phyloP scores from a whole-genome alignment of 768 basidiomycete genomes.

The Termitomyces bulborhizus region DNA sequence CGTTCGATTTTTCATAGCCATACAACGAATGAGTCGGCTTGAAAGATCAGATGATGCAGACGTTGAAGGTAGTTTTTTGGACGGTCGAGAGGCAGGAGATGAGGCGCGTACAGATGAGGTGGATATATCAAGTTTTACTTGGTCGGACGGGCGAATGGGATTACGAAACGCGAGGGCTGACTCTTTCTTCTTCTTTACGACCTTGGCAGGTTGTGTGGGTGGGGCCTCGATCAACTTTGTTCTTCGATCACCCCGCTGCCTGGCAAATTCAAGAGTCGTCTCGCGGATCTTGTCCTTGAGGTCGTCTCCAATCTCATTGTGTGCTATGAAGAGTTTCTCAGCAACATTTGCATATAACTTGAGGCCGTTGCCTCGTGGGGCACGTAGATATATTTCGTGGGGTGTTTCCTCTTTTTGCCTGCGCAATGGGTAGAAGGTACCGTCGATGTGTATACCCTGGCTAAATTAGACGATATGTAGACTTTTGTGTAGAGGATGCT shows the following conservation, averaged over 20 bases:
- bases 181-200: conserved; percentile 35
- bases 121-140: conserved; percentile 23
- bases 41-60: conserved; percentile 14
- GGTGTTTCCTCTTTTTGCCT: conserved; percentile 44
- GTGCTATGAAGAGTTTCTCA: conserved; percentile 67
- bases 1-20: conserved; percentile 43
- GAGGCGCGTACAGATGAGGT: conserved; percentile 21
- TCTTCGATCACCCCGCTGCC: conserved; percentile 35
- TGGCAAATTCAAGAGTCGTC: conserved; percentile 37
- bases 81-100: conserved; percentile 21
- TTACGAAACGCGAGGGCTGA: conserved; percentile 33
- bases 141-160: conserved; percentile 21
- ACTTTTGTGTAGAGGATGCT: conserved; percentile 16
- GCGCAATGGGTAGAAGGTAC: conserved; percentile 56
- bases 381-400: conserved; percentile 71
- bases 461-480: conserved; percentile 1
- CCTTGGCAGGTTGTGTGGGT: conserved; percentile 28
- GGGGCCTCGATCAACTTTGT: conserved; percentile 45
- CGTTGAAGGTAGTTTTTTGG: conserved; percentile 12
- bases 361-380: conserved; percentile 31
- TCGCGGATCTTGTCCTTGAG: conserved; percentile 40
- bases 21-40: conserved; percentile 45
- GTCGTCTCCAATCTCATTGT: conserved; percentile 42
- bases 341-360: conserved; percentile 69
- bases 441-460: conserved; percentile 64